Conservation (phyloP, 352 stramenopile genomes). For the Globisporangium barbulae region DNA sequence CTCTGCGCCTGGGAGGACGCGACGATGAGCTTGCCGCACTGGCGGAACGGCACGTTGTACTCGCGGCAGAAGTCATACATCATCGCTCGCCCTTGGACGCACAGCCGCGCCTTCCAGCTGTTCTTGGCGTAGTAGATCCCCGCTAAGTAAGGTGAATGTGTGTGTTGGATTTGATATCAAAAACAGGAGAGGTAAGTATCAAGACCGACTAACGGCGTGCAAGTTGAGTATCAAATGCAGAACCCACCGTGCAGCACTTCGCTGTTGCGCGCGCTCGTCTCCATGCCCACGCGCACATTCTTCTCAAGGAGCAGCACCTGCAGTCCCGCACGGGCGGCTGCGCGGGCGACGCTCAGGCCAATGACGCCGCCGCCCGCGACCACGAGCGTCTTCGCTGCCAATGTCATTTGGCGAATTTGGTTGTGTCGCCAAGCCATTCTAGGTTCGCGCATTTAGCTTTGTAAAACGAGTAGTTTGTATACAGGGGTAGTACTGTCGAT, state of each 20-base stretch:
- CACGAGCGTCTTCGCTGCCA: slow-evolving; percentile 47
- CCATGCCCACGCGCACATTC: slow-evolving; percentile 75
- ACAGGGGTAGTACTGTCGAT: too few relatives aligned
- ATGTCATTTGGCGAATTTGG: not conserved
- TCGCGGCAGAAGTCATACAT: slow-evolving; percentile 93
- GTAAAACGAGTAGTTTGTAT: too few relatives aligned
- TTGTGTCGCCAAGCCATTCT: too few relatives aligned
- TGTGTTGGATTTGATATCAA: not conserved
- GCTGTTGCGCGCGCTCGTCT: slow-evolving; percentile 91
- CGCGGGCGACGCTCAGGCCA: slow-evolving; percentile 65
- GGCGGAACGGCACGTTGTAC: slow-evolving; percentile 70
- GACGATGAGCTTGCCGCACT: slow-evolving; percentile 96
- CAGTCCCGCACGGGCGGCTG: slow-evolving; percentile 45
- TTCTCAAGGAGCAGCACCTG: slow-evolving; percentile 89
- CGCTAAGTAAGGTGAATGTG: slow-evolving; percentile 22
- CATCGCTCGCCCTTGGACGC: slow-evolving; percentile 81
- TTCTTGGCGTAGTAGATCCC: slow-evolving; percentile 92
- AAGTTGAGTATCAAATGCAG: not conserved
- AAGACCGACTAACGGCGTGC: not conserved
- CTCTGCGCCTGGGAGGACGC: slow-evolving; percentile 34
- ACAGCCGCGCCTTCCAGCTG: slow-evolving; percentile 90
- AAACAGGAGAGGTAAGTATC: not conserved
- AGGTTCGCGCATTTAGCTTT: too few relatives aligned
- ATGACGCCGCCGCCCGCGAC: slow-evolving; percentile 76
- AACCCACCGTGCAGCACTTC: slow-evolving; percentile 93